A percentile compares a stretch with the other conserved stretches of the same genome.
phyloP scores from a whole-genome alignment of 345 rosid species.

The Kandelia obovata region DNA sequence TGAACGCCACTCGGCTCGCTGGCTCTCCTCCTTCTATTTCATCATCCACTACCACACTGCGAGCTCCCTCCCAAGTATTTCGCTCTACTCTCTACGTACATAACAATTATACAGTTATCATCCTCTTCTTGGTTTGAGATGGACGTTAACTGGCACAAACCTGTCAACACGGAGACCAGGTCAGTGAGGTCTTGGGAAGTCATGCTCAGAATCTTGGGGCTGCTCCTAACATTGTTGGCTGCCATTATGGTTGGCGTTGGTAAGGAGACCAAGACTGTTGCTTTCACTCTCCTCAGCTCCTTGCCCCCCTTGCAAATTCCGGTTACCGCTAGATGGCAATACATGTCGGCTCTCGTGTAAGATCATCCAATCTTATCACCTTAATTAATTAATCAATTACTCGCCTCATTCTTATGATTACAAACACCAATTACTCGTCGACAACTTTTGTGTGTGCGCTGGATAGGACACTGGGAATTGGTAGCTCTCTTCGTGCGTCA shows the following conservation, averaged over 20 bases:
- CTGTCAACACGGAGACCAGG: constrained; percentile 2
- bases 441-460: too few relatives aligned
- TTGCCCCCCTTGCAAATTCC: constrained; percentile 30
- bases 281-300: constrained; percentile 17
- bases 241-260: constrained; percentile 27
- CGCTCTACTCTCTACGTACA: too few relatives aligned
- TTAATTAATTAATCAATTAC: not conserved
- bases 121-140: not conserved
- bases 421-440: too few relatives aligned
- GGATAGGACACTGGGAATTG: too few relatives aligned
- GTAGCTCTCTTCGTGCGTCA: too few relatives aligned
- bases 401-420: too few relatives aligned
- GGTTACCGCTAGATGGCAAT: constrained; percentile 46
- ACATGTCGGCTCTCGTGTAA: constrained; percentile 41
- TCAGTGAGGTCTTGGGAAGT: constrained; percentile 14
- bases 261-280: constrained; percentile 24
- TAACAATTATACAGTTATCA: too few relatives aligned
- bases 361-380: not conserved
- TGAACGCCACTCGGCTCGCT: too few relatives aligned
- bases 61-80: too few relatives aligned
- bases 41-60: too few relatives aligned
- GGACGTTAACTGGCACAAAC: not conserved
- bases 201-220: constrained; percentile 22
- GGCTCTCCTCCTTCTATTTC: too few relatives aligned
- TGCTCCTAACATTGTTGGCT: constrained; percentile 29